Evolutionary conservation across 768 basidiomycete genomes (phyloP), one percentile per base, ranked within the genome.

Genomic region (Boletus patriciae): DNA sequence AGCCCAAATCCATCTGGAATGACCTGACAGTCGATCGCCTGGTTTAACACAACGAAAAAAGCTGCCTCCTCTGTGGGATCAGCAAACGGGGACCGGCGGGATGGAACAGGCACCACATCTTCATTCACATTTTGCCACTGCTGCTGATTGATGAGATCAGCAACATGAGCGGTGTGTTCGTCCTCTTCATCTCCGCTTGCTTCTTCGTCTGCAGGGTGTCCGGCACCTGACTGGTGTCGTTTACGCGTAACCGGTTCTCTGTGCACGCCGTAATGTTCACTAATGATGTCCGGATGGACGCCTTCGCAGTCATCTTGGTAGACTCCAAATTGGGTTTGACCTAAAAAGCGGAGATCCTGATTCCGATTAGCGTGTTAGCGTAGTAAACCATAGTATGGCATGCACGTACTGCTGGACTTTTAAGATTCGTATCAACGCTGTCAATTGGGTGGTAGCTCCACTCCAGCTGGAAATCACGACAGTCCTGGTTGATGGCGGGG

Each of bases 401-500:
- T 42, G 12, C 25, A 41, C 45, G 0, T 33, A 64, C 61, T 19
- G n/a, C 27, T 3, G 52, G 60, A 19, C 52, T 57, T 46, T 63
- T 57, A 23, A 57, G 36, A 10, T 59, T 56, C 0, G 25, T 10
- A 43, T 19, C 2, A 25, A 25, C 23, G 8, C 62, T 29, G 6
- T 45, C 19, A 3, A 63, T 60, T 0, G 73, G 73, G 41, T 80
- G 76, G 2, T 58, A 41, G 50, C 80, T 80, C 78, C 78, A 80
- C 3, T 73, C 60, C 0, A 52, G 2, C 15, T 60, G 61, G 54
- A 80, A 79, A 2, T 37, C 19, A 0, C 53, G 2, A 50, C 76
- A 78, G 43, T 79, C 79, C 0, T 55, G 12, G 29, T 79, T 77
- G 33, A 82, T 73, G 0, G 33, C 36, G 6, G 65, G 55, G 0